Evolutionary conservation across 208 protist genomes (phyloP), one percentile per base, ranked within the genome.

Genomic region (Acanthamoeba lenticulata): DNA sequence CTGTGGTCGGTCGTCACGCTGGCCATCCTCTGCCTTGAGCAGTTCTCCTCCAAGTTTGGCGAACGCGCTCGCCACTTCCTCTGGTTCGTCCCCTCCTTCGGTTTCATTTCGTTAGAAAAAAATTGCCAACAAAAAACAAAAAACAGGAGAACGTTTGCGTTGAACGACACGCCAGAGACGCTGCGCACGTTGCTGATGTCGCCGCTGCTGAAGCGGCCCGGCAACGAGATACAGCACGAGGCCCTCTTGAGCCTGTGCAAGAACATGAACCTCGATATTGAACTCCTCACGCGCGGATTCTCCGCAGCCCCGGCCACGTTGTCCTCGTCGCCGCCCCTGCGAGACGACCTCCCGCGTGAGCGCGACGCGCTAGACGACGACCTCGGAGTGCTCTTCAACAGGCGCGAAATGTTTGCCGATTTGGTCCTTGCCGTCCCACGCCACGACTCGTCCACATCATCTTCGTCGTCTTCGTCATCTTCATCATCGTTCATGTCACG

Each of bases 101-200:
- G n/a, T n/a, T n/a, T n/a, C n/a, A n/a, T n/a, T n/a, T n/a, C n/a
- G 52, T 60, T 60, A 24, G 19, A 60, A 21, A 60, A 60, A 27
- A 27, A 9, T 60, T 21, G 27, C 52, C 19, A 3, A 24, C 27
- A 21, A 9, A 60, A 27, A 2, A 21, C 7, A 19, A 17, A 19
- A 3, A 7, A 17, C 67, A 77, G 67, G 67, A 42, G 67, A 44
- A 77, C 67, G 38, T 77, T 77, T 27, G 67, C 67, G 21, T 44
- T 77, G 29, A 77, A 77, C 38, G 67, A 77, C 67, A 44, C 67
- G 67, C 67, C 67, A n/a, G 67, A 77, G 67, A 77, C 67, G 29
- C 67, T 77, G 67, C 67, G 67, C 2, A 34, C 42, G 29, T 34
- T 77, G 67, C 67, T 77, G 3, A 1, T 24, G 67, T 45, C 67